A percentile compares a stretch with the other conserved stretches of the same genome.
Conservation (phyloP, 495 filamentous ascomycete genomes). For the Neurospora cerealis region DNA sequence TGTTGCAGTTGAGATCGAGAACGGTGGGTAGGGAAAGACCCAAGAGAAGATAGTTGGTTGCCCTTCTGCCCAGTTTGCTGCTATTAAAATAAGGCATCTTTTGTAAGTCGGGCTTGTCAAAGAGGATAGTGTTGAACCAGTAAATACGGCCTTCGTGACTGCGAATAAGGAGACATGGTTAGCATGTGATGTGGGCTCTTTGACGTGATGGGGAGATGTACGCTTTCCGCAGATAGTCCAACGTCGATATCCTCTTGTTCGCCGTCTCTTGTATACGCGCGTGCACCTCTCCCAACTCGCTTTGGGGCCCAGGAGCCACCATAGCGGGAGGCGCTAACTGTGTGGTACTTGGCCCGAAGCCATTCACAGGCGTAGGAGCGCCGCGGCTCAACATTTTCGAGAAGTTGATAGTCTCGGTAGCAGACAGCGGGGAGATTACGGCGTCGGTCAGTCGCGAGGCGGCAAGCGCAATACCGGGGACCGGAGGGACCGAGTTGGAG, state of each 20-base stretch:
- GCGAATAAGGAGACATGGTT: slow-evolving; percentile 7
- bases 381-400: slow-evolving; percentile 35
- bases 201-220: slow-evolving; percentile 22
- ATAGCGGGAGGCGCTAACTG: slow-evolving; percentile 22
- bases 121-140: slow-evolving; percentile 95
- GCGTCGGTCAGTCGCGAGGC: slow-evolving; percentile 24
- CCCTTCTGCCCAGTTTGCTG: slow-evolving; percentile 69
- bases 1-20: slow-evolving; percentile 71
- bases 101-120: slow-evolving; percentile 69
- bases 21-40: slow-evolving; percentile 84
- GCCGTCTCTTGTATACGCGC: slow-evolving; percentile 84
- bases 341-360: slow-evolving; percentile 13
- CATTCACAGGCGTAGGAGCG: slow-evolving; percentile 20
- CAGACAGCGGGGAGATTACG: slow-evolving; percentile 22
- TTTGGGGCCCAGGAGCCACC: slow-evolving; percentile 23
- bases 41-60: slow-evolving; percentile 87
- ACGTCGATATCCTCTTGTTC: slow-evolving; percentile 88
- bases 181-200: not conserved
- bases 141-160: slow-evolving; percentile 90
- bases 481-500: slow-evolving; percentile 28
- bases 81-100: slow-evolving; percentile 78
- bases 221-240: slow-evolving; percentile 90
- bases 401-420: slow-evolving; percentile 22
- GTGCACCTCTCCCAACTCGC: slow-evolving; percentile 40
- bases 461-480: slow-evolving; percentile 26